Percentiles rank a stretch among this genome's conserved stretches.
Conservation (phyloP, 495 filamentous ascomycete species). For the Tuber aestivum region DNA sequence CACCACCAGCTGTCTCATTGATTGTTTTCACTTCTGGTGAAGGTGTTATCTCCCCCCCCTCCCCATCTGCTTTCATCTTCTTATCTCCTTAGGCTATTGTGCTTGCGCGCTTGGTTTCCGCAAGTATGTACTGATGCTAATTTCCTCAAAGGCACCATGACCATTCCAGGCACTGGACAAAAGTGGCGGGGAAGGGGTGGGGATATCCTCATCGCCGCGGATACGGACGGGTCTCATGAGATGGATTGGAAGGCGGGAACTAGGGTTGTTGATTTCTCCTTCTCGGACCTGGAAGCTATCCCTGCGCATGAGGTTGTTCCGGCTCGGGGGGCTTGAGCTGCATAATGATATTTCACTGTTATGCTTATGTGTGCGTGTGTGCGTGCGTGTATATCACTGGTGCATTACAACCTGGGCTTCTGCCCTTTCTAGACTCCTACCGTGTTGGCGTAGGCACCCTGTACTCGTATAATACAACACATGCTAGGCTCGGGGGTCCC, state of each 20-base stretch:
- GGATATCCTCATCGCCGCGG: not conserved
- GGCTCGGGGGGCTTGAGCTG: not conserved
- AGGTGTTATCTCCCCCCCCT: not conserved
- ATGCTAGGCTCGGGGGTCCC: not conserved
- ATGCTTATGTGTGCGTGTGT: not conserved
- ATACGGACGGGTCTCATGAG: constrained; percentile 2
- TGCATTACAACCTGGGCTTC: not conserved
- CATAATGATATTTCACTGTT: not conserved
- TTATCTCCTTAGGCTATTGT: not conserved
- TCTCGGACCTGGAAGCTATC: not conserved
- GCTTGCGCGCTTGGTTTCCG: not conserved
- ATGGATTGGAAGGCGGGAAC: constrained; percentile 2
- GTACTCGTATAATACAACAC: not conserved
- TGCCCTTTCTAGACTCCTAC: not conserved
- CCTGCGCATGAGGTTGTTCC: not conserved
- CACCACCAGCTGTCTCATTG: not conserved
- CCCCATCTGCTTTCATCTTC: not conserved
- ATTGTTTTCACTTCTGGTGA: not conserved
- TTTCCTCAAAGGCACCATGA: not conserved
- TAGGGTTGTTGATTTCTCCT: not conserved
- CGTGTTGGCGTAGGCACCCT: not conserved
- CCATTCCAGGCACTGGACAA: not conserved
- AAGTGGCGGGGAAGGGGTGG: not conserved
- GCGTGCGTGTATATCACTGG: not conserved
- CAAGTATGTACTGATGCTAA: not conserved